Evolutionary conservation across 495 filamentous ascomycete species (phyloP), one percentile per base, ranked within the genome.

Genomic region (Hamigera avellanea): DNA sequence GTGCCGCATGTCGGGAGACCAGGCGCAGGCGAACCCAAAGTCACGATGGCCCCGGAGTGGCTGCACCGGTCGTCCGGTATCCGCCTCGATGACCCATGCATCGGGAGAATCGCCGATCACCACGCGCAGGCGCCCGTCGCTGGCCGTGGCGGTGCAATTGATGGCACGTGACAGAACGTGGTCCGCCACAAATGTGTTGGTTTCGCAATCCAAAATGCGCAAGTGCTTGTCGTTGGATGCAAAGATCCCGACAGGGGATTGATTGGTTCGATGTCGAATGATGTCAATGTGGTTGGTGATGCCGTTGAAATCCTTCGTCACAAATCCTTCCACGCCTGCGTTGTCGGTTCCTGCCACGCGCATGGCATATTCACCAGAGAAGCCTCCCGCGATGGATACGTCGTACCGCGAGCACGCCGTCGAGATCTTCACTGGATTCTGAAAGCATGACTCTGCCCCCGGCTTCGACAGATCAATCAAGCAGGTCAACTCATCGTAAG

Each of bases 221-320:
- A 95, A 70, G 6, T 72, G 67, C 19, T 61, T 62, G 59, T 95
- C 89, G 49, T 95, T 95, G 6, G 83, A 88, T 25, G 80, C 78
- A 57, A 95, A 86, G 13, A 82, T 76, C 10, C 77, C 83, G 18
- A 75, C 57, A 12, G 84, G 83, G 6, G 65, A 60, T 13, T 70
- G 67, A 12, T 66, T 75, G 14, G 62, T 62, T 25, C 86, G 77
- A 17, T 67, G 68, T 10, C 59, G 62, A 42, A 79, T 67, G 14
- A 87, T 63, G 46, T 91, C 76, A 34, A 89, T 72, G 55, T 95
- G 86, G 46, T 93, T 95, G 18, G 84, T 93, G 45, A 93, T 91
- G 40, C 80, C 78, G 41, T 84, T 83, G 19, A 61, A 50, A 27
- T 79, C 66, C 33, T 68, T 66, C 2, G 80, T 82, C 25, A 91